Conservation (phyloP, 2,329 filamentous ascomycete genomes). For the Fusarium setosum region DNA sequence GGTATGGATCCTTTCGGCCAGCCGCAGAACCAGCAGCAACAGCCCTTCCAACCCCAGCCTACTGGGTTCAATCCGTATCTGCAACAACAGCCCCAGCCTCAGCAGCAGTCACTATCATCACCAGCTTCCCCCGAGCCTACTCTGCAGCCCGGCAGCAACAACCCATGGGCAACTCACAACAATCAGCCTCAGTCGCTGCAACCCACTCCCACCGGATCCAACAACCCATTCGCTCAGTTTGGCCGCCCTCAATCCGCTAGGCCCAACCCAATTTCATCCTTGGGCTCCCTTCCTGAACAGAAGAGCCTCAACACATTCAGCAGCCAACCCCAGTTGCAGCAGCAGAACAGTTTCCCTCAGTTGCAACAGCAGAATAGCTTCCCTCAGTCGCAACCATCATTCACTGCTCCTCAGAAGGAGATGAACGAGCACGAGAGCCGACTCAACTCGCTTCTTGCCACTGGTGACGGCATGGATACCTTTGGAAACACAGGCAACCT, state of each 20-base stretch:
- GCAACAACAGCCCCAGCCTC: conserved; percentile 49
- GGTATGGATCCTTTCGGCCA: conserved; percentile 77
- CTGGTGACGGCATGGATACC: conserved; percentile 94
- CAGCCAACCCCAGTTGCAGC: conserved; percentile 55
- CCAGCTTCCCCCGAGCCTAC: conserved; percentile 66
- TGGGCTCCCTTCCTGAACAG: conserved; percentile 85
- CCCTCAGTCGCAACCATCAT: conserved; percentile 45
- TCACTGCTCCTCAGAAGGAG: conserved; percentile 61
- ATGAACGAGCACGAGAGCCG: conserved; percentile 75
- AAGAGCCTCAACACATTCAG: conserved; percentile 75
- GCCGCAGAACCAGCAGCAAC: conserved; percentile 51
- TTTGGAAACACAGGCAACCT: conserved; percentile 98
- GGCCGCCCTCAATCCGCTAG: conserved; percentile 65
- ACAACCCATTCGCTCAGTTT: conserved; percentile 95
- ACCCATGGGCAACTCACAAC: conserved; percentile 84
- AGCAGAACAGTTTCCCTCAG: conserved; percentile 49
- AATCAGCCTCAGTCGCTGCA: conserved; percentile 73
- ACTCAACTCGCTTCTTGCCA: conserved; percentile 87
- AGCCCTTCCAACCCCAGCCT: conserved; percentile 61
- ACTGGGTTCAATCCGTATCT: conserved; percentile 67
- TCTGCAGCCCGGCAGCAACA: conserved; percentile 86
- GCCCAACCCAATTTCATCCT: conserved; percentile 71
- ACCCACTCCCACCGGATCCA: conserved; percentile 91
- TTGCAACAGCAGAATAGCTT: conserved; percentile 51
- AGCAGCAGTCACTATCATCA: conserved; percentile 53